These are phyloP conservation scores for Daldinia sp. DNA, from an alignment of 2,329 filamentous ascomycete genomes.

Conservation along the genomic window DNA sequence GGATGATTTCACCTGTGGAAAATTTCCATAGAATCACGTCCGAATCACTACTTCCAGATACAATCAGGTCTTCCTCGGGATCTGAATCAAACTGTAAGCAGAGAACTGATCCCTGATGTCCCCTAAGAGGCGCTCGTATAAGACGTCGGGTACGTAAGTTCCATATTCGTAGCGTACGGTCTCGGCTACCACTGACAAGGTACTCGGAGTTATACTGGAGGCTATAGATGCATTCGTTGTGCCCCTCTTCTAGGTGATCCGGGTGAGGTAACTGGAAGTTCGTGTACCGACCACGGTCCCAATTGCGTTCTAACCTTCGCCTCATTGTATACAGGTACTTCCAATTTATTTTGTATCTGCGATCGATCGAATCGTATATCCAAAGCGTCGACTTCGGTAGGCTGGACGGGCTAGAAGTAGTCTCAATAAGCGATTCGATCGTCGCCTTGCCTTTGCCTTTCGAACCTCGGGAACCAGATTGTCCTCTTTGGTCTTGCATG, in stretches of 20 bases:
- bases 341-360: slow-evolving; percentile 80
- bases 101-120: slow-evolving; percentile 86
- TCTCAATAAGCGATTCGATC: slow-evolving; percentile 30
- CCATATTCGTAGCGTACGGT: slow-evolving; percentile 90
- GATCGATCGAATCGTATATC: slow-evolving; percentile 58
- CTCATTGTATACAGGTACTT: slow-evolving; percentile 92
- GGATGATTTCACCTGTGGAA: slow-evolving; percentile 84
- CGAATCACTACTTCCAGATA: slow-evolving; percentile 93
- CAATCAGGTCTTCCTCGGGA: slow-evolving; percentile 87
- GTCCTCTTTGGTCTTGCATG: slow-evolving; percentile 44
- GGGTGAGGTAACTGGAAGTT: slow-evolving; percentile 94
- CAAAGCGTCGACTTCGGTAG: slow-evolving; percentile 58
- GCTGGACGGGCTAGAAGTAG: slow-evolving; percentile 25
- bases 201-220: slow-evolving; percentile 87
- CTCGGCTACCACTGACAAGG: slow-evolving; percentile 91
- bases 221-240: slow-evolving; percentile 93
- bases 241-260: slow-evolving; percentile 79
- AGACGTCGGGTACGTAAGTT: slow-evolving; percentile 82
- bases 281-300: slow-evolving; percentile 80
- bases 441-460: slow-evolving; percentile 52
- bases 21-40: slow-evolving; percentile 93
- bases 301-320: slow-evolving; percentile 85
- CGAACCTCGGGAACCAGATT: slow-evolving; percentile 23
- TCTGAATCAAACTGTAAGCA: slow-evolving; percentile 95
- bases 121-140: slow-evolving; percentile 74